Evolutionary conservation across 208 protist genomes (phyloP), one percentile per base, ranked within the genome.

Genomic region (Trypanosoma theileri): DNA sequence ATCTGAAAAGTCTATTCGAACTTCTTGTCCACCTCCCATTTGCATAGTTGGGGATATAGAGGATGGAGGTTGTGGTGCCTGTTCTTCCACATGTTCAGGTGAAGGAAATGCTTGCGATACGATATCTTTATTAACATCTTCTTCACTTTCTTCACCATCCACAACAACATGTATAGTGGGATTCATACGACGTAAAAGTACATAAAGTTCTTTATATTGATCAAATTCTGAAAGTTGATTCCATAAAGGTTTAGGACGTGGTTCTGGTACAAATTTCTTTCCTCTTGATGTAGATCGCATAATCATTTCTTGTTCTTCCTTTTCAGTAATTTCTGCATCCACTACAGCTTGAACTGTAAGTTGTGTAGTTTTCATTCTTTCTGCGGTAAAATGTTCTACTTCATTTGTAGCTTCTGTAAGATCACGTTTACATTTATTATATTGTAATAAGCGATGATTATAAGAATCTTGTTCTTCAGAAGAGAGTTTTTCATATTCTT

Each of bases 401-500:
- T 53, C 51, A 24, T 66, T 77, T 48, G 59, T 71, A 46, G 73
- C 79, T 13, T 66, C 73, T 12, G 77, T 67, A 51, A 94, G 59
- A 26, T 84, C 81, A 41, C 79, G 74, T 41, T 85, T 84, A 67
- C 87, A 93, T 65, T 93, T 84, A 56, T 92, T 95, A 64, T 82
- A 88, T 56, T 91, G 78, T 71, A 93, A 82, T 16, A 96, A 79
- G 11, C 78, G 79, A 9, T 54, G 50, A 67, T 95, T 94, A 80
- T 95, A 94, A 11, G 69, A 66, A 14, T 89, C 80, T 0, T 84
- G 87, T 17, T 83, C 82, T 28, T 62, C 73, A 17, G 60, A 67
- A 28, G 22, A 53, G 9, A 95, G 59, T 26, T 64, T 59, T 62
- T 92, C 93, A 74, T 91, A 97, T 14, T 74, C 84, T 10, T 73